Percentiles rank a stretch among this genome's conserved stretches.
These are phyloP conservation scores for Euptelea pleiosperma DNA, from an alignment of 164 flowering plant species.

Conservation along the genomic window DNA sequence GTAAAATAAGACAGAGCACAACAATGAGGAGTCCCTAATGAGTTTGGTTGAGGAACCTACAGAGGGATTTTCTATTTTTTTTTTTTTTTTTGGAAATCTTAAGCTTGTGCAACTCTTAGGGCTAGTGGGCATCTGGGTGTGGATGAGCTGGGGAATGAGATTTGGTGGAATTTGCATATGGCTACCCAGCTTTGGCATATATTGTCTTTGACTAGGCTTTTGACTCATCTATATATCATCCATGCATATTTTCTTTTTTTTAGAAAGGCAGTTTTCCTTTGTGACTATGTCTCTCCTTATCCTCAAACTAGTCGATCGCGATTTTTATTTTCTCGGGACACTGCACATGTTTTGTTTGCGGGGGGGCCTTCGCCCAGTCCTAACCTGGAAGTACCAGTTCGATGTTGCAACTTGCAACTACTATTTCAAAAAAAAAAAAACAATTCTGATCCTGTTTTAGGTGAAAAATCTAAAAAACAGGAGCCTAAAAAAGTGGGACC, in stretches of 20 bases:
- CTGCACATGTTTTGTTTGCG: no score
- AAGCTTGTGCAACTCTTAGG: not conserved
- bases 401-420: no score
- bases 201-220: not conserved
- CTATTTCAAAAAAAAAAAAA: no score
- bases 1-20: not conserved
- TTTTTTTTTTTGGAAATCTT: no score
- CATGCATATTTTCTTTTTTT: not conserved
- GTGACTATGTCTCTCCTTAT: not conserved
- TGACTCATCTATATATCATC: not conserved
- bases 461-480: no score
- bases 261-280: not conserved
- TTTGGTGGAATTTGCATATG: not conserved
- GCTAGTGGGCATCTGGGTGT: not conserved
- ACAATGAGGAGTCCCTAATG: not conserved
- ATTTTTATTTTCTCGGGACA: no score
- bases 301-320: no score
- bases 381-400: no score
- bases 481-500: no score
- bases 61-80: not conserved
- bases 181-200: not conserved
- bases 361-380: no score
- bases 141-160: not conserved
- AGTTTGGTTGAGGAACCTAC: conserved; percentile 5
- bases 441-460: no score